Evolutionary conservation across 1,284 basidiomycete genomes (phyloP).

Genomic region (Veloboletus limbatus): DNA sequence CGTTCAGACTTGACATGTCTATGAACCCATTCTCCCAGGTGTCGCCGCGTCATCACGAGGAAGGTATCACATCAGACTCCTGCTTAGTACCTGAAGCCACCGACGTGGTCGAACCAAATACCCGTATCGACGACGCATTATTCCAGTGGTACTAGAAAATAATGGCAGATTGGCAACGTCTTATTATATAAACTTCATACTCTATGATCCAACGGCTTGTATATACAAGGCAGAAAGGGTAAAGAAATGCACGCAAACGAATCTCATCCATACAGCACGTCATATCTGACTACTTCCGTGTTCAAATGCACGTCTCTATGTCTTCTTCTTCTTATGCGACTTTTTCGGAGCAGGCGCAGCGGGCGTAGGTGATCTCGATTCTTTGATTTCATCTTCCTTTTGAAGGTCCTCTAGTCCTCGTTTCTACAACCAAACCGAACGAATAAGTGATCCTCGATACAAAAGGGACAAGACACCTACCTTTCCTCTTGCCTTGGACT

Average conservation of each 20-base stretch:
- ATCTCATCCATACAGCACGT: neutral
- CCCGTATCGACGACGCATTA: too few relatives aligned
- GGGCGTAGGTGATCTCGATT: conserved; percentile 58
- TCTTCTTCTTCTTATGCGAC: conserved; percentile 53
- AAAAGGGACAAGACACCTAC: conserved; percentile 36
- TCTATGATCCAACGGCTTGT: neutral
- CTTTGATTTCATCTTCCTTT: conserved; percentile 52
- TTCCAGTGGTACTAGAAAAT: too few relatives aligned
- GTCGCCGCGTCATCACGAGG: too few relatives aligned
- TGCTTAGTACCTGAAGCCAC: too few relatives aligned
- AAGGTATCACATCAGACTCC: too few relatives aligned
- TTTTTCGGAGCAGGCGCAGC: conserved; percentile 44
- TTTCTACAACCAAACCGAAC: conserved; percentile 44
- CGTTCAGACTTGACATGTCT: too few relatives aligned
- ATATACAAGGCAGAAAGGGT: too few relatives aligned
- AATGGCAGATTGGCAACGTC: too few relatives aligned
- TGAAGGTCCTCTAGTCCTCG: conserved; percentile 64
- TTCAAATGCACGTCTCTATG: too few relatives aligned
- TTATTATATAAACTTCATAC: neutral
- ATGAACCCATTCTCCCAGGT: too few relatives aligned
- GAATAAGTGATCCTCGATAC: neutral
- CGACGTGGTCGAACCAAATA: too few relatives aligned
- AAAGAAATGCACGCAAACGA: neutral
- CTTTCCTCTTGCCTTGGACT: conserved; percentile 62
- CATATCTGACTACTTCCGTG: too few relatives aligned